Base-by-base conservation (phyloP, 257 asterid species). In the Nyctanthes arbortristis region DNA sequence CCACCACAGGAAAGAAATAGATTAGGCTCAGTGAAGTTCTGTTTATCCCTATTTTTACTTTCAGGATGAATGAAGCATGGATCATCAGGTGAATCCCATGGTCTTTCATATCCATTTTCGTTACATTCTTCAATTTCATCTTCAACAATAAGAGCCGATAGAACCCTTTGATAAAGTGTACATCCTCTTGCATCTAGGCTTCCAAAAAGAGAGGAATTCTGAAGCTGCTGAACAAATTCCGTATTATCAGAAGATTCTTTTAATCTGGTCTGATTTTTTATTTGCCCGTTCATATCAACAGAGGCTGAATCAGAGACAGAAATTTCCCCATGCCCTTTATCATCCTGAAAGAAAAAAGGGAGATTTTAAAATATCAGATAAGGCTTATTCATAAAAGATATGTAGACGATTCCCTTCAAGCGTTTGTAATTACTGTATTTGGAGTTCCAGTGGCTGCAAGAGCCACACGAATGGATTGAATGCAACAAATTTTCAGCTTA, bases 141-240 rank as follows among this genome's bases (percentile, higher is more conserved):
- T 68, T 87, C 99, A 37, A 85, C 7, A 45, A 93, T 91, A 52
- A 93, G 79, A 76, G 99, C 96, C n/a, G 99, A 93, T 66, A 93
- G 85, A 56, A 93, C 87, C 83, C 97, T 87, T 73, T 93, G 97
- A 82, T 80, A 87, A 72, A 93, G 88, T 61, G 99, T 93, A 66
- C 35, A 79, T 74, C 77, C 70, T 56, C 75, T 89, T 10, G 78
- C 71, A 64, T 84, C 88, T 35, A 79, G 74, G 72, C 69, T 78
- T 71, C 78, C 87, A 69, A 65, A 70, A 31, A 66, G 60, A 73
- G 78, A 73, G 69, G 91, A 79, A 69, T 74, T 77, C 63, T 80
- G 91, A 61, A 76, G 68, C 62, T 80, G 90, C 24, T 85, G 84
- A n/a, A 78, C 84, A 66, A 83, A 80, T 67, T 80, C 92, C 66